phyloP scores from a whole-genome alignment of 805 yeast species.

The Kodamaea leandrae region DNA sequence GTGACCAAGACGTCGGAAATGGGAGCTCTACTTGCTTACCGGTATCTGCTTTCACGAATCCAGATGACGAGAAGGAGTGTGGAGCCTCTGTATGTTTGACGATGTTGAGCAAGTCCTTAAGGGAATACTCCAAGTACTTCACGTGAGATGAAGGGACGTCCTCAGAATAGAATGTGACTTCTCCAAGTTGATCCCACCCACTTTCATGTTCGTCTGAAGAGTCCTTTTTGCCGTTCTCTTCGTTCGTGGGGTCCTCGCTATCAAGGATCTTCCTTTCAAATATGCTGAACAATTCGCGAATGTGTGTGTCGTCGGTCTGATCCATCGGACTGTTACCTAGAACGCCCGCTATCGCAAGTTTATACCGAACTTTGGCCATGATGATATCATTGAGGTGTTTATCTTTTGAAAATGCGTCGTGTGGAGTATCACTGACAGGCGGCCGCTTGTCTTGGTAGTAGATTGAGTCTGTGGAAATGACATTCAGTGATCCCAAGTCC shows the following conservation, averaged over 20 bases:
- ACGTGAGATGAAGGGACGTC: conserved; percentile 19
- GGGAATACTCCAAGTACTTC: conserved; percentile 20
- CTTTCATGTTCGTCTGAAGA: conserved; percentile 4
- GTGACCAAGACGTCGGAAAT: conserved; percentile 40
- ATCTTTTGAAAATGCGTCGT: conserved; percentile 27
- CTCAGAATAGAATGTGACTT: conserved; percentile 9
- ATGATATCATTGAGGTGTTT: conserved; percentile 30
- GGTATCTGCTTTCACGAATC: conserved; percentile 24
- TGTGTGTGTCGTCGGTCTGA: conserved; percentile 23
- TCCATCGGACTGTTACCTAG: conserved; percentile 34
- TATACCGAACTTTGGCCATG: conserved; percentile 31
- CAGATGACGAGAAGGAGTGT: conserved; percentile 20
- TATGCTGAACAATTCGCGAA: conserved; percentile 29
- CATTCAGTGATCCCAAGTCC: conserved; percentile 26
- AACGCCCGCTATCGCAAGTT: conserved; percentile 34
- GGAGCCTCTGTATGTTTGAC: conserved; percentile 21
- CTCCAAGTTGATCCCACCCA: conserved; percentile 12
- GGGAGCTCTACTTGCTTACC: conserved; percentile 26
- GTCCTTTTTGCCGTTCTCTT: conserved; percentile 9
- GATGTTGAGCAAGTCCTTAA: conserved; percentile 26
- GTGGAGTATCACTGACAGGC: conserved; percentile 11
- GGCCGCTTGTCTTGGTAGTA: conserved; percentile 20
- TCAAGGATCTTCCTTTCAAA: conserved; percentile 30
- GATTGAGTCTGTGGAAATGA: conserved; percentile 25
- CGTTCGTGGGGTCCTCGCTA: conserved; percentile 9